These are phyloP conservation scores for Leersia perrieri DNA, from an alignment of 176 grass and related monocot species.

Conservation along the genomic window DNA sequence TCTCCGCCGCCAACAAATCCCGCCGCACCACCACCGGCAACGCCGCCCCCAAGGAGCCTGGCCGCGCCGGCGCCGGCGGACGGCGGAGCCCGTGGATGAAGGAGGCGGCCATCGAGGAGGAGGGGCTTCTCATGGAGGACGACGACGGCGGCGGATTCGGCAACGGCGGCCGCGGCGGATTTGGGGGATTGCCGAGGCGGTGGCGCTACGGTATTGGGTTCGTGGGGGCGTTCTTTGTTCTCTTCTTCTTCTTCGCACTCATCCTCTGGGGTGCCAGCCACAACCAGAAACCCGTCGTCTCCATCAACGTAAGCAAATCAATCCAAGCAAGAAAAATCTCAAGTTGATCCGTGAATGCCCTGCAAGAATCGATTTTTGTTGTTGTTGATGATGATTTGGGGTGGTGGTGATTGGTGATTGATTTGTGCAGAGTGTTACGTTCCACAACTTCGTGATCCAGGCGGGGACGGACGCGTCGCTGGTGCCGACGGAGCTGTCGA, in stretches of 20 bases:
- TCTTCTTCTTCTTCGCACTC: constrained; percentile 94
- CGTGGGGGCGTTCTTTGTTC: constrained; percentile 54
- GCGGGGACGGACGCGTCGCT: constrained; percentile 86
- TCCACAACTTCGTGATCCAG: constrained; percentile 83
- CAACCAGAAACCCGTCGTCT: constrained; percentile 62
- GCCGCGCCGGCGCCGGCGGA: background rate
- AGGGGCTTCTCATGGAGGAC: constrained; percentile 60
- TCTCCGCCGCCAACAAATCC: constrained; percentile 55
- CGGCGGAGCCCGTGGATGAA: constrained; percentile 29
- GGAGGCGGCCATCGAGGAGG: constrained; percentile 78
- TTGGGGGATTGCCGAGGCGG: constrained; percentile 33
- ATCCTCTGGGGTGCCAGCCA: constrained; percentile 90
- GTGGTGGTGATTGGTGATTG: background rate
- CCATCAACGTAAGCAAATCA: constrained; percentile 47
- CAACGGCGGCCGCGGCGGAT: background rate
- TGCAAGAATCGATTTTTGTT: background rate
- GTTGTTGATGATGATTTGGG: too few species aligned
- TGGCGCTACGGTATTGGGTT: constrained; percentile 58
- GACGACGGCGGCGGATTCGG: constrained; percentile 1
- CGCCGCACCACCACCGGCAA: too few species aligned
- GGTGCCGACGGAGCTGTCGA: constrained; percentile 79
- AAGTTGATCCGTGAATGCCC: background rate
- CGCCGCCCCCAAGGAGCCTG: too few species aligned
- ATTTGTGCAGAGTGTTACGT: constrained; percentile 68
- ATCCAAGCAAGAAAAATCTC: too few species aligned